A percentile compares a stretch with the other conserved stretches of the same genome.
These are phyloP conservation scores for Avena insularis DNA, from an alignment of 176 grass and related monocot genomes.

Conservation along the genomic window DNA sequence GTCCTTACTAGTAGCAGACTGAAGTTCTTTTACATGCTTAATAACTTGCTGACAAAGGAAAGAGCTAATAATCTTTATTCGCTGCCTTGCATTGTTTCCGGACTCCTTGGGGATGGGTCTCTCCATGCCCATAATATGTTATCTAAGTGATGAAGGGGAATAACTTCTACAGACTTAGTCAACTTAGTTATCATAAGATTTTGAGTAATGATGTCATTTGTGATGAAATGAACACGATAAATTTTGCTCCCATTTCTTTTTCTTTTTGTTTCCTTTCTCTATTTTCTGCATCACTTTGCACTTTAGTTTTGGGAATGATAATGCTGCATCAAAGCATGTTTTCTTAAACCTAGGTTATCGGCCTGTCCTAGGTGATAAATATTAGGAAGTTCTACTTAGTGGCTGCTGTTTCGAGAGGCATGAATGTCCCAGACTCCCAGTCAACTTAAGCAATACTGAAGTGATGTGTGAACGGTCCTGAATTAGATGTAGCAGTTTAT, in stretches of 20 bases:
- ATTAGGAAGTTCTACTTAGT: slow-evolving; percentile 8
- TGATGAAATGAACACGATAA: background rate
- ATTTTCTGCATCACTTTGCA: background rate
- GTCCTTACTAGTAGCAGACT: slow-evolving; percentile 27
- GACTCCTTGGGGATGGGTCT: background rate
- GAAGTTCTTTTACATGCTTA: background rate
- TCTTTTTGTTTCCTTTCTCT: background rate
- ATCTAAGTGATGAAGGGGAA: background rate
- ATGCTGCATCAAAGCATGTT: slow-evolving; percentile 10
- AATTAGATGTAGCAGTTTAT: background rate
- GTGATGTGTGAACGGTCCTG: background rate
- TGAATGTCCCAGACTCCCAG: background rate
- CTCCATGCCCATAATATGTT: background rate
- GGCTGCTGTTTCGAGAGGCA: slow-evolving; percentile 9
- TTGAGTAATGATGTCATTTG: background rate
- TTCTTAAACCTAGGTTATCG: background rate
- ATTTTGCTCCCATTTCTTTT: slow-evolving; percentile 7
- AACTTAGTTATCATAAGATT: slow-evolving; percentile 8
- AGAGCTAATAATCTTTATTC: background rate
- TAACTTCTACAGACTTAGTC: background rate
- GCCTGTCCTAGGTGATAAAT: background rate
- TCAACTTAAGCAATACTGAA: background rate
- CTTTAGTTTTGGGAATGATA: background rate
- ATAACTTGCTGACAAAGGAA: background rate
- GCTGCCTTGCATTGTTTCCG: background rate